Base-by-base conservation (phyloP, 345 rosid species). In the Aethionema arabicum region DNA sequence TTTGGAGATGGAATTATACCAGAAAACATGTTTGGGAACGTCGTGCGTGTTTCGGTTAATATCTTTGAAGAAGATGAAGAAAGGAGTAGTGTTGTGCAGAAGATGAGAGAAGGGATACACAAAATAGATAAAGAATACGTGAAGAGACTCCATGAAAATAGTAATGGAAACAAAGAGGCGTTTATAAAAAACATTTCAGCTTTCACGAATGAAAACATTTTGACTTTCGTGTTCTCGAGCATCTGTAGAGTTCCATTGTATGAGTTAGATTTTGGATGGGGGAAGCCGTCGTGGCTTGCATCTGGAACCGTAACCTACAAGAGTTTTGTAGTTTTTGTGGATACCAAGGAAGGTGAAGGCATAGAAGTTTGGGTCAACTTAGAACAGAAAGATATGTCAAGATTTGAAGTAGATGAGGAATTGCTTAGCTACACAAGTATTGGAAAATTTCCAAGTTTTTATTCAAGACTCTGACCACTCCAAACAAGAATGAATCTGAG, bases 21-120 rank as follows among this genome's bases (percentile, higher is more conserved):
- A n/a, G 79, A 78, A 11, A 14, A 61, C 59, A 64, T 74, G 31
- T 79, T 77, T 29, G 80, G 86, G 11, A 79, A 74, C 69, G 54
- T n/a, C n/a, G n/a, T n/a, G n/a, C n/a, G 75, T n/a, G 8, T 50
- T 11, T 29, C 56, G 0, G 31, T 61, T 0, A 48, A 75, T 2
- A 13, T 67, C 21, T 33, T 59, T 29, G 72, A 21, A 21, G 27
- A 21, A 21, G 27, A 21, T 21, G 49, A 46, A 49, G 59, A 5
- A 31, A 30, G 27, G 27, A 4, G 32, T 14, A 64, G 63, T 11
- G 45, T 76, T 29, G 53, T 69, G n/a, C 59, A 67, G 4, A 49
- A 61, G 65, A 51, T 80, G 45, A 60, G 76, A 38, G 69, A 78
- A 5, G 44, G 70, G 14, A 38, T 78, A 8, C 54, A 52, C 11